Evolutionary conservation across 2,329 filamentous ascomycete species (phyloP).

Genomic region (Hymenoscyphus albidus): DNA sequence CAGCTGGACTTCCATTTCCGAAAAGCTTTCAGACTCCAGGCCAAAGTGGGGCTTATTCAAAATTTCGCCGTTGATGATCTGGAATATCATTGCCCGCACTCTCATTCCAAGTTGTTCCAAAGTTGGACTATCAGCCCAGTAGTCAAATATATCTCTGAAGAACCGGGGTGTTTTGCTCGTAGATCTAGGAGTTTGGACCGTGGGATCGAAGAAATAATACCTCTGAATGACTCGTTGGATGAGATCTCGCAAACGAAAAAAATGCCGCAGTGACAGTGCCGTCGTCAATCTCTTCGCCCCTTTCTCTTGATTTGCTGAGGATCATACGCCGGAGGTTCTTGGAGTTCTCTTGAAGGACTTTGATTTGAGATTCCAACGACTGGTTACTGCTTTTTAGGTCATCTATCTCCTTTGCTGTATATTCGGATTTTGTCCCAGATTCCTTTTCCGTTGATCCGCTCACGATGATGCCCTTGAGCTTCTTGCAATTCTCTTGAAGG

Average conservation of each 20-base stretch:
- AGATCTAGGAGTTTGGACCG: not conserved
- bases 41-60: constrained; percentile 10
- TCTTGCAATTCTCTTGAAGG: not conserved
- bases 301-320: not conserved
- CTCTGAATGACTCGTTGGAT: constrained; percentile 11
- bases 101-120: not conserved
- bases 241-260: constrained; percentile 7
- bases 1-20: constrained; percentile 1
- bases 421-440: too few relatives aligned
- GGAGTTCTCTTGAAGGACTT: not conserved
- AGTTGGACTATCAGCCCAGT: not conserved
- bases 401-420: not conserved
- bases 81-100: constrained; percentile 10
- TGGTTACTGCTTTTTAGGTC: not conserved
- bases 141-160: not conserved
- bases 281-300: not conserved
- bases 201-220: not conserved
- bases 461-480: not conserved
- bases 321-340: not conserved
- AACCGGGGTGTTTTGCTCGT: not conserved
- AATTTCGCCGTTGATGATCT: constrained; percentile 6
- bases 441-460: too few relatives aligned
- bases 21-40: constrained; percentile 1
- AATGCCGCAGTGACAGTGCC: not conserved
- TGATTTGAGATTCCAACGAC: not conserved